A percentile compares a stretch with the other conserved stretches of the same genome.
Evolutionary conservation across 345 rosid species (phyloP).

Genomic region (Conringia planisiliqua): DNA sequence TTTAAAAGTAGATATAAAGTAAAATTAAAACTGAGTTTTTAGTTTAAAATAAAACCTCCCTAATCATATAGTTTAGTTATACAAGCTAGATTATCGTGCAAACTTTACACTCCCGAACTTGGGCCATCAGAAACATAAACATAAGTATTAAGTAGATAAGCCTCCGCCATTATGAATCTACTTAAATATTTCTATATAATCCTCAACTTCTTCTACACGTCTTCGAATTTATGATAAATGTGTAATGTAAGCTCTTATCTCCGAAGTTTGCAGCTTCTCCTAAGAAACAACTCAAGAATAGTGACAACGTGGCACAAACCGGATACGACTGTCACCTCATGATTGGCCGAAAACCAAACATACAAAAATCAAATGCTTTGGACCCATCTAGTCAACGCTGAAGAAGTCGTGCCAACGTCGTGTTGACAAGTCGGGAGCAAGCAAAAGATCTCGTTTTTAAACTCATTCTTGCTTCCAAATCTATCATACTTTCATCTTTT

Average conservation of each 20-base stretch:
- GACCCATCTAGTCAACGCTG: constrained; percentile 19
- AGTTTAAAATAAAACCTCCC: not conserved
- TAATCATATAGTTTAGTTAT: not conserved
- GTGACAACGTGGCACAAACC: not conserved
- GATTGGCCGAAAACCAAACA: constrained; percentile 2
- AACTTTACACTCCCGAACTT: constrained; percentile 2
- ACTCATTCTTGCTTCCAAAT: constrained; percentile 16
- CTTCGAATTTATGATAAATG: not conserved
- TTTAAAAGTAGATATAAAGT: not conserved
- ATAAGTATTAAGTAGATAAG: not conserved
- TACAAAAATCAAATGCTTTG: constrained; percentile 9
- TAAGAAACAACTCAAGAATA: constrained; percentile 18
- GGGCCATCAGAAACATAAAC: not conserved
- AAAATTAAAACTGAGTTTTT: not conserved
- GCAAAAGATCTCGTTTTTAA: not conserved
- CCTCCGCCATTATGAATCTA: not conserved
- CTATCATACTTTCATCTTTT: constrained; percentile 7
- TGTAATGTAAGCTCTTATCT: constrained; percentile 2
- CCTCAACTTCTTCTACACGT: constrained; percentile 20
- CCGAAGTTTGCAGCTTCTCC: constrained; percentile 18
- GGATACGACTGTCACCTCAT: not conserved
- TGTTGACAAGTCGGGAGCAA: constrained; percentile 33
- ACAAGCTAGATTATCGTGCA: constrained; percentile 22
- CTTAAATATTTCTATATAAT: not conserved
- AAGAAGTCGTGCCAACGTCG: constrained; percentile 31